phyloP scores from a whole-genome alignment of 2,329 filamentous ascomycete species.

The Pseudogymnoascus sp. region DNA sequence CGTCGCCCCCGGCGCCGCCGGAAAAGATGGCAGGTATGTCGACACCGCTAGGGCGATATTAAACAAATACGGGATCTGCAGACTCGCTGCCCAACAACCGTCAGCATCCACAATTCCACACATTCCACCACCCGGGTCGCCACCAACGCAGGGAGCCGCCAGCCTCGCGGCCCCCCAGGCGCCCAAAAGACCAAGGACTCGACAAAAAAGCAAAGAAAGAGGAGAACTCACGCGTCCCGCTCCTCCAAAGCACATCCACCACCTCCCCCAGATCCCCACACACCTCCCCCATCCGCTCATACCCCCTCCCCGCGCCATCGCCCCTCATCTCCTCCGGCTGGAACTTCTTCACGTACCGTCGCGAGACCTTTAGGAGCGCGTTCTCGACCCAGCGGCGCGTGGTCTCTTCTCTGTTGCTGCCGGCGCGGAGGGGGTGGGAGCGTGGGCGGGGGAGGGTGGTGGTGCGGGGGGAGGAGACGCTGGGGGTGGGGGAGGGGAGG shows the following conservation, averaged over 20 bases:
- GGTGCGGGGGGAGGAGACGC: constrained; percentile 33
- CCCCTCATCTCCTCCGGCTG: constrained; percentile 36
- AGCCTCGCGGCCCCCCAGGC: too few relatives aligned
- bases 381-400: constrained; percentile 49
- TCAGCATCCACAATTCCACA: not conserved
- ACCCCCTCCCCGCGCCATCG: constrained; percentile 34
- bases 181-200: not conserved
- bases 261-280: constrained; percentile 66
- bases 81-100: constrained; percentile 51
- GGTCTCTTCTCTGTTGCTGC: constrained; percentile 51
- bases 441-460: constrained; percentile 50
- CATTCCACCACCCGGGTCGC: not conserved
- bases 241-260: constrained; percentile 77
- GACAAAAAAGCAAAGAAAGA: not conserved
- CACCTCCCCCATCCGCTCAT: constrained; percentile 58
- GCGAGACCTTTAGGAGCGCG: constrained; percentile 43
- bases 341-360: constrained; percentile 54
- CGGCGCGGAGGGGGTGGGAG: constrained; percentile 41
- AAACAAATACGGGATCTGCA: constrained; percentile 79
- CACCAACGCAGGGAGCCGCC: not conserved
- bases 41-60: constrained; percentile 65
- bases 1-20: constrained; percentile 55
- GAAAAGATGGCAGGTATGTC: constrained; percentile 64
- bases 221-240: constrained; percentile 64
- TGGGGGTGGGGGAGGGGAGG: constrained; percentile 47